These are phyloP conservation scores for Coffea humblotiana DNA, from an alignment of 305 asterid species.

Conservation along the genomic window DNA sequence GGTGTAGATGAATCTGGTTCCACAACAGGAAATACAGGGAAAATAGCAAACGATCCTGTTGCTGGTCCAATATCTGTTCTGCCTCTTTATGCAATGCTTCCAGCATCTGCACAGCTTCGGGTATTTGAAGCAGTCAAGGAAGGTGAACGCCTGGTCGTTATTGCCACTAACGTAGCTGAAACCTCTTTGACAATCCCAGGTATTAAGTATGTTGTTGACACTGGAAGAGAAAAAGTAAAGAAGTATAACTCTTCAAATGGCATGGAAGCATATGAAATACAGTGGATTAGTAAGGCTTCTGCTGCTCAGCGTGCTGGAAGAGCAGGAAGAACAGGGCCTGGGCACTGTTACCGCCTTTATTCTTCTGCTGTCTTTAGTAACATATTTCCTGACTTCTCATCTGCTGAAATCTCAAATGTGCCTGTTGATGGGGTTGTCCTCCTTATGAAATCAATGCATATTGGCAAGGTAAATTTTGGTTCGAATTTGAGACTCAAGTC, in stretches of 20 bases:
- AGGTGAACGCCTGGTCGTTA: slow-evolving; percentile 80
- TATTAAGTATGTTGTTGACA: slow-evolving; percentile 86
- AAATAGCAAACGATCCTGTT: slow-evolving; percentile 29
- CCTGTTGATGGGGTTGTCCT: slow-evolving; percentile 97
- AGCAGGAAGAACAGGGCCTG: slow-evolving; percentile 97
- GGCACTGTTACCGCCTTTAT: slow-evolving; percentile 93
- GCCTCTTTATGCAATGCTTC: slow-evolving; percentile 97
- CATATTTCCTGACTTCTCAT: slow-evolving; percentile 60
- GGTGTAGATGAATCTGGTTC: slow-evolving; percentile 31
- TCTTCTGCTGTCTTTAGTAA: slow-evolving; percentile 79
- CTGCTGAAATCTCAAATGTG: slow-evolving; percentile 80
- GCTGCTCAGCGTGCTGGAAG: slow-evolving; percentile 94
- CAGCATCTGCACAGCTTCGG: slow-evolving; percentile 86
- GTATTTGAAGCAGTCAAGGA: slow-evolving; percentile 75
- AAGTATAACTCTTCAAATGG: slow-evolving; percentile 74
- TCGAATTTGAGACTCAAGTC: background rate
- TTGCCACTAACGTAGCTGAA: slow-evolving; percentile 97
- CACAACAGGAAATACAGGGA: slow-evolving; percentile 19
- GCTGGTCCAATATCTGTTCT: slow-evolving; percentile 60
- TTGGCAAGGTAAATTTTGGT: slow-evolving; percentile 59
- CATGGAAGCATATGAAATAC: slow-evolving; percentile 78
- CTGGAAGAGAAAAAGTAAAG: slow-evolving; percentile 91
- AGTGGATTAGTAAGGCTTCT: slow-evolving; percentile 98
- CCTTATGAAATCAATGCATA: slow-evolving; percentile 88
- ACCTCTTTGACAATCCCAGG: slow-evolving; percentile 98